Evolutionary conservation across 192 early-diverging fungal genomes (phyloP).

Genomic region (Funneliformis geosporum): DNA sequence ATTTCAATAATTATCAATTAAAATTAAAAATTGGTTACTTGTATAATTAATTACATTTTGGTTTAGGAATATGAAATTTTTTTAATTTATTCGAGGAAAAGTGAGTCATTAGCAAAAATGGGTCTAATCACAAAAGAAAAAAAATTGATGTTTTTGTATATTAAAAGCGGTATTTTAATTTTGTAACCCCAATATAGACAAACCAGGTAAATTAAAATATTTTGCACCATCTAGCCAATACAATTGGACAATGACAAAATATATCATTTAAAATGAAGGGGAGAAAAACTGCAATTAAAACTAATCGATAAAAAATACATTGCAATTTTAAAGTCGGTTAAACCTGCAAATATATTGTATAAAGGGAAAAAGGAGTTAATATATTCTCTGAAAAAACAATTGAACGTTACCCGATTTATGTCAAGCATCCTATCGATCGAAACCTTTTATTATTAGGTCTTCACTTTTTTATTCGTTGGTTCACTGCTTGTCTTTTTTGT

Average conservation of each 20-base stretch:
- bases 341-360: neutral
- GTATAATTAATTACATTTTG: too few species aligned
- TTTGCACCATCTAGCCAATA: neutral
- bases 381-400: neutral
- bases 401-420: neutral
- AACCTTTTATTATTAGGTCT: neutral
- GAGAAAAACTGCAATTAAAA: neutral
- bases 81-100: too few species aligned
- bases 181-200: neutral
- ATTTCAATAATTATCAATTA: too few species aligned
- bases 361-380: neutral
- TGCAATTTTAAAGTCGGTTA: neutral
- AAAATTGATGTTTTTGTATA: neutral
- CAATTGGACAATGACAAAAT: neutral
- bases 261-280: neutral
- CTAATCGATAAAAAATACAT: neutral
- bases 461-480: conserved; percentile 23
- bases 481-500: conserved; percentile 9
- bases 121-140: neutral
- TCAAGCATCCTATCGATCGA: neutral
- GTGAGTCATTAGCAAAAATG: neutral
- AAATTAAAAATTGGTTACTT: neutral
- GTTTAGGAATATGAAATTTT: too few species aligned
- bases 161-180: neutral
- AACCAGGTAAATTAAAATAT: neutral